phyloP scores from a whole-genome alignment of 345 rosid species.

The Lumnitzera racemosa region DNA sequence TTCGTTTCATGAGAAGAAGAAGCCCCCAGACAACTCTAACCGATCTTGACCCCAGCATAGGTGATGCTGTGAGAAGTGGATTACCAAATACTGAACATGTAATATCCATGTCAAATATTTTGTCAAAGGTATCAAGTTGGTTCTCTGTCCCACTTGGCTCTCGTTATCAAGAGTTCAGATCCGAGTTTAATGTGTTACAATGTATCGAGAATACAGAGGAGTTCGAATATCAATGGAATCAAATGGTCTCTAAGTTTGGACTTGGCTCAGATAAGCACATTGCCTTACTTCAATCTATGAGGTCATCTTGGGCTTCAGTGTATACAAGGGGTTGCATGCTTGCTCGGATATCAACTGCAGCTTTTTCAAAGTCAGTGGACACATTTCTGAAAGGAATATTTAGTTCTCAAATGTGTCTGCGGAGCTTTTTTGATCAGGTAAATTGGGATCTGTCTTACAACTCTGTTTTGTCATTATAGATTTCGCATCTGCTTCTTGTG shows the following conservation, averaged over 20 bases:
- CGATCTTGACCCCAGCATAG: conserved; percentile 73
- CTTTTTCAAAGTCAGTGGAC: conserved; percentile 55
- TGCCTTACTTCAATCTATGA: conserved; percentile 53
- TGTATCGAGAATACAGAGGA: conserved; percentile 54
- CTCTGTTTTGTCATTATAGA: neutral
- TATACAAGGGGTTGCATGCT: conserved; percentile 56
- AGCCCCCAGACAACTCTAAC: conserved; percentile 74
- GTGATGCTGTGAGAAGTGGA: conserved; percentile 75
- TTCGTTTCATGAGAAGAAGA: conserved; percentile 73
- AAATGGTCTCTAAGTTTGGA: conserved; percentile 60
- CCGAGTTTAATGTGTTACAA: conserved; percentile 56
- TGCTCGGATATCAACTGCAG: conserved; percentile 61
- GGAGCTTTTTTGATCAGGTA: conserved; percentile 79
- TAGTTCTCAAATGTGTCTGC: conserved; percentile 57
- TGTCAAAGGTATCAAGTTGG: conserved; percentile 85
- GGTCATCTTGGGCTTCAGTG: conserved; percentile 64
- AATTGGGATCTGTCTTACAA: conserved; percentile 1
- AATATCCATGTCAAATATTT: conserved; percentile 55
- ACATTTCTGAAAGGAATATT: conserved; percentile 50
- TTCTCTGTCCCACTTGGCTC: conserved; percentile 60
- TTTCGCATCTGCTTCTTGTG: neutral
- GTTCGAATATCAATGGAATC: conserved; percentile 79
- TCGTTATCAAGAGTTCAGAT: conserved; percentile 65
- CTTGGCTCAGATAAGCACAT: conserved; percentile 76
- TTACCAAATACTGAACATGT: conserved; percentile 70